Evolutionary conservation across 2,329 filamentous ascomycete genomes (phyloP).

Genomic region (Colletotrichum eleusines): DNA sequence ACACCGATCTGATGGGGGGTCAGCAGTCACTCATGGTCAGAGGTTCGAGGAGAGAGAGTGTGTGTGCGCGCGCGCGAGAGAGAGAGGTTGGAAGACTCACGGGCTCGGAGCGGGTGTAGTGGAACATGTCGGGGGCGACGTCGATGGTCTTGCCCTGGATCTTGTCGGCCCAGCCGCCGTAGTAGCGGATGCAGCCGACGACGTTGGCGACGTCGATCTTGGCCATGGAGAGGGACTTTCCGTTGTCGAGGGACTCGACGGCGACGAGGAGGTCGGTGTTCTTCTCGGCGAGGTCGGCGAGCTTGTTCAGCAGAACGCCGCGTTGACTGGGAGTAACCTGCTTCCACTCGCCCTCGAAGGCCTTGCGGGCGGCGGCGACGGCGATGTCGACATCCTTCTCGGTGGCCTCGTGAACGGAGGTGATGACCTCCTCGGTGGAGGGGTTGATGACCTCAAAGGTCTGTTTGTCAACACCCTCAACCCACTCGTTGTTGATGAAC

Average conservation of each 20-base stretch:
- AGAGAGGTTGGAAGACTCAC: slow-evolving; percentile 50
- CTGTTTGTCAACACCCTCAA: slow-evolving; percentile 85
- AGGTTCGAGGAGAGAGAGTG: background rate
- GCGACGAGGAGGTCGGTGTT: slow-evolving; percentile 81
- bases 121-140: slow-evolving; percentile 81
- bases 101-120: slow-evolving; percentile 86
- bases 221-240: slow-evolving; percentile 82
- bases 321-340: slow-evolving; percentile 77
- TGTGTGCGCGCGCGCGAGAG: too few species aligned
- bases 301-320: slow-evolving; percentile 76
- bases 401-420: slow-evolving; percentile 83
- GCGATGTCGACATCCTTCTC: slow-evolving; percentile 89
- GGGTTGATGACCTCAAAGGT: slow-evolving; percentile 95
- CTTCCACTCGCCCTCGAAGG: slow-evolving; percentile 81
- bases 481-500: slow-evolving; percentile 95
- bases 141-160: slow-evolving; percentile 89
- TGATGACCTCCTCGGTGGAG: slow-evolving; percentile 84
- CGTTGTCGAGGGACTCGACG: slow-evolving; percentile 90
- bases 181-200: slow-evolving; percentile 75
- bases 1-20: slow-evolving; percentile 71
- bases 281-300: slow-evolving; percentile 85
- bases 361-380: slow-evolving; percentile 86
- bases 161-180: slow-evolving; percentile 91
- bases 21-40: background rate
- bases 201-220: slow-evolving; percentile 79